Evolutionary conservation across 2,329 filamentous ascomycete species (phyloP).

Genomic region (Pyrenochaeta sp.): DNA sequence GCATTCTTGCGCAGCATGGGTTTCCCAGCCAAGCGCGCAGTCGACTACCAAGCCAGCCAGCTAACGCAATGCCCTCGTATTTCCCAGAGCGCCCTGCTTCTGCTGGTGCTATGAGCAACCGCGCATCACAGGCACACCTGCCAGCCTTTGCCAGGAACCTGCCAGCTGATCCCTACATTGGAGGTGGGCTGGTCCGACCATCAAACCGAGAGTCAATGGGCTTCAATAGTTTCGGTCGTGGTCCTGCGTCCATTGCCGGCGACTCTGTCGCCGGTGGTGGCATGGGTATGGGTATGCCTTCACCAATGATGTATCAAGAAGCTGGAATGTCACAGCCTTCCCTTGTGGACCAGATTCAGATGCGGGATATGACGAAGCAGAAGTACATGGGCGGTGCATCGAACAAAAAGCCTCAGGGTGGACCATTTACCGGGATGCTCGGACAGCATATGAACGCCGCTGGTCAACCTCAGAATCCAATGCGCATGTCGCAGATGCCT

Average conservation of each 20-base stretch:
- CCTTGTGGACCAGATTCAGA: slow-evolving; percentile 49
- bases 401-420: slow-evolving; percentile 38
- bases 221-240: slow-evolving; percentile 45
- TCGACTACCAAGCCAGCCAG: slow-evolving; percentile 36
- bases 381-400: slow-evolving; percentile 49
- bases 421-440: slow-evolving; percentile 47
- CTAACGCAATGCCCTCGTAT: slow-evolving; percentile 45
- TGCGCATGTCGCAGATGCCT: slow-evolving; percentile 38
- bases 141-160: slow-evolving; percentile 48
- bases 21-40: slow-evolving; percentile 42
- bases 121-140: slow-evolving; percentile 27
- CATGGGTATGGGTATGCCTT: slow-evolving; percentile 18
- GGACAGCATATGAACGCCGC: slow-evolving; percentile 44
- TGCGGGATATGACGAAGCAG: slow-evolving; percentile 46
- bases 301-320: slow-evolving; percentile 41
- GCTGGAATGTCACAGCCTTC: slow-evolving; percentile 41
- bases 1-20: slow-evolving; percentile 48
- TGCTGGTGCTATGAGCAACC: slow-evolving; percentile 34
- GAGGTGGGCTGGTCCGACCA: slow-evolving; percentile 44
- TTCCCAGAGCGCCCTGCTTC: slow-evolving; percentile 48
- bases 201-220: slow-evolving; percentile 48
- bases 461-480: slow-evolving; percentile 29
- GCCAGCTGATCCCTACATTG: slow-evolving; percentile 48
- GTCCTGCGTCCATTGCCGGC: slow-evolving; percentile 45
- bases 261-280: slow-evolving; percentile 31